A percentile compares a stretch with the other conserved stretches of the same genome.
These are phyloP conservation scores for Candida neerlandica DNA, from an alignment of 1,139 yeast genomes.

Conservation along the genomic window DNA sequence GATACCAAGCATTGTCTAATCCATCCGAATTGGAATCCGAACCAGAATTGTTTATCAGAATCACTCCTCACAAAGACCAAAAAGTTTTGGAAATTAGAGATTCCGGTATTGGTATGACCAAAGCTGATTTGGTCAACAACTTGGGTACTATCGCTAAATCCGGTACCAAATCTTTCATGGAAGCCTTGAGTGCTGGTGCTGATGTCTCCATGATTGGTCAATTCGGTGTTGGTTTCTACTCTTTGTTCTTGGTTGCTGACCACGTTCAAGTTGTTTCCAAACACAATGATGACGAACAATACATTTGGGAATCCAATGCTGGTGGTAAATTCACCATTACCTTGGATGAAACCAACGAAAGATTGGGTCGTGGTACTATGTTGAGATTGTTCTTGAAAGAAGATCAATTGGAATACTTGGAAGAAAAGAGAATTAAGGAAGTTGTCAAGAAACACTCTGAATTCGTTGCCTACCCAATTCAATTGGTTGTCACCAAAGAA, in stretches of 20 bases:
- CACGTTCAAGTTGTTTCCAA: conserved; percentile 97
- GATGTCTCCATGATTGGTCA: conserved; percentile 99
- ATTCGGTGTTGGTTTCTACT: conserved; percentile 99
- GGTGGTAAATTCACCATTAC: conserved; percentile 99
- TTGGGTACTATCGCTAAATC: conserved; percentile 99
- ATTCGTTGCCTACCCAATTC: conserved; percentile 98
- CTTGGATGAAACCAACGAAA: conserved; percentile 83
- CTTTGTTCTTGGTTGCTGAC: conserved; percentile 98
- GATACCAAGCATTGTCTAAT: conserved; percentile 95
- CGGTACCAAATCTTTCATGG: conserved; percentile 99
- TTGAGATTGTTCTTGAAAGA: conserved; percentile 97
- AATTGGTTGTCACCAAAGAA: conserved; percentile 97
- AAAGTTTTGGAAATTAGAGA: conserved; percentile 97
- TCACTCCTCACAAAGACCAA: conserved; percentile 94
- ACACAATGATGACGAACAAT: conserved; percentile 99
- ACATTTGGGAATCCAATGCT: conserved; percentile 99
- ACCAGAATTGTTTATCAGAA: conserved; percentile 95
- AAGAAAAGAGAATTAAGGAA: conserved; percentile 99
- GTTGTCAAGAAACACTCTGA: conserved; percentile 99
- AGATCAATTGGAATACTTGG: conserved; percentile 98
- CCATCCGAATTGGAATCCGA: conserved; percentile 91
- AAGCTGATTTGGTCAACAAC: conserved; percentile 98
- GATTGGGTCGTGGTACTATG: conserved; percentile 91
- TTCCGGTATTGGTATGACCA: conserved; percentile 99
- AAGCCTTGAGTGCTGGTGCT: conserved; percentile 98